Percentiles rank a stretch among this genome's conserved stretches.
These are phyloP conservation scores for Eucalyptus tenuipes DNA, from an alignment of 345 rosid species.

Conservation along the genomic window DNA sequence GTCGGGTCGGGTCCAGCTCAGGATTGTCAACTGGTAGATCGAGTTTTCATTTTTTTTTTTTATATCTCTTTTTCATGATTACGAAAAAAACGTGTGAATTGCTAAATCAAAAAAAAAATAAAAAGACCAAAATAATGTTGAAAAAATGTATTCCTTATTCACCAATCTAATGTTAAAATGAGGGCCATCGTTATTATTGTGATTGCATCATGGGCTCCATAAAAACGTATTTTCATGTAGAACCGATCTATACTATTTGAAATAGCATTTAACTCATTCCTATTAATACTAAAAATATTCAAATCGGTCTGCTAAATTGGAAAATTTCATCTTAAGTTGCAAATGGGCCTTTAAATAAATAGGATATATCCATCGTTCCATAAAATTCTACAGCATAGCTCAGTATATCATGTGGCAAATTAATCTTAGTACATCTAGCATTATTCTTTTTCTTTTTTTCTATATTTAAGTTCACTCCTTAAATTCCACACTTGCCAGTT, in stretches of 20 bases:
- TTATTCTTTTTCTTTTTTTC: background rate
- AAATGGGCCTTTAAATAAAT: background rate
- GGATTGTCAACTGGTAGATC: too few species aligned
- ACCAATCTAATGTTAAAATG: background rate
- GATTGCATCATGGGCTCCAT: background rate
- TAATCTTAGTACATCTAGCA: background rate
- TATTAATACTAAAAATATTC: background rate
- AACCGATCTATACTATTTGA: background rate
- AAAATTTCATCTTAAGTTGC: background rate
- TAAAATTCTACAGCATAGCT: background rate
- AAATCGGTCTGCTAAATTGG: fast-evolving
- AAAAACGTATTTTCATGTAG: fast-evolving
- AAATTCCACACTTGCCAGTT: background rate
- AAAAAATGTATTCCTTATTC: background rate
- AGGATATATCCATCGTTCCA: background rate
- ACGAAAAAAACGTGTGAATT: background rate
- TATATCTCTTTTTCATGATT: background rate
- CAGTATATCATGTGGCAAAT: background rate
- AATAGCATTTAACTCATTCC: fast-evolving
- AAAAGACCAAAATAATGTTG: background rate
- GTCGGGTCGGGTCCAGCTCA: too few species aligned
- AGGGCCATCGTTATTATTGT: background rate
- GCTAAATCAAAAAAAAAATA: background rate
- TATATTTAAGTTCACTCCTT: background rate
- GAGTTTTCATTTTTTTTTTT: background rate